These are phyloP conservation scores for Yarrowia sp. DNA, from an alignment of 805 yeast genomes.

Conservation along the genomic window DNA sequence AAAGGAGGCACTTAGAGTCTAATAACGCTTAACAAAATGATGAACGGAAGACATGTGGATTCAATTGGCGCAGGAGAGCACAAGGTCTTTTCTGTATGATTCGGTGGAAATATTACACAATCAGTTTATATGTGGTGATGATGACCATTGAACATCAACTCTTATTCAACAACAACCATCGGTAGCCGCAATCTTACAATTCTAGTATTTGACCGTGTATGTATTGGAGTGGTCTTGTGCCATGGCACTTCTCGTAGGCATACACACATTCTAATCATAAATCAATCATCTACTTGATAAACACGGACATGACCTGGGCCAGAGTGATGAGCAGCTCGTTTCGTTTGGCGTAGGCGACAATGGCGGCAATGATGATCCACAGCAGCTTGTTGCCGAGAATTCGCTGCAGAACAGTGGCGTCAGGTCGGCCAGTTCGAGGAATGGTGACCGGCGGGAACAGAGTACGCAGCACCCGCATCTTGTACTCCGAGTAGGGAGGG, in stretches of 20 bases:
- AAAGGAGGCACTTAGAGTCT: background rate
- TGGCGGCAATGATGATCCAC: conserved; percentile 12
- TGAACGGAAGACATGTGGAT: too few species aligned
- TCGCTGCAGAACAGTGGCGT: conserved; percentile 22
- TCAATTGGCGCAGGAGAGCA: too few species aligned
- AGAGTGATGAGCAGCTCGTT: conserved; percentile 18
- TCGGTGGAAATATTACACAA: too few species aligned
- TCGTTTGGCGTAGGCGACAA: conserved; percentile 23
- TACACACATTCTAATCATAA: too few species aligned
- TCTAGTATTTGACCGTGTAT: too few species aligned
- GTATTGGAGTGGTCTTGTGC: too few species aligned
- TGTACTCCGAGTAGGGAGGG: conserved; percentile 58
- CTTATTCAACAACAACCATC: too few species aligned
- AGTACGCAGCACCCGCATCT: conserved; percentile 3
- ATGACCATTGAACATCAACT: too few species aligned
- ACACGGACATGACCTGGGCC: conserved; percentile 9
- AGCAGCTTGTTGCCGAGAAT: conserved; percentile 23
- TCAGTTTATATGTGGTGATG: too few species aligned
- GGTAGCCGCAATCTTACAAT: too few species aligned
- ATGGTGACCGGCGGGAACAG: conserved; percentile 16
- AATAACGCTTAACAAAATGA: background rate
- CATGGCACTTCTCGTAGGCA: too few species aligned
- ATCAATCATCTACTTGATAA: conserved; percentile 10
- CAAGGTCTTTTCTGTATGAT: too few species aligned
- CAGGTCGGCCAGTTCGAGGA: conserved; percentile 20